phyloP scores from a whole-genome alignment of 2,329 filamentous ascomycete genomes.

The Alternaria brassicicola region DNA sequence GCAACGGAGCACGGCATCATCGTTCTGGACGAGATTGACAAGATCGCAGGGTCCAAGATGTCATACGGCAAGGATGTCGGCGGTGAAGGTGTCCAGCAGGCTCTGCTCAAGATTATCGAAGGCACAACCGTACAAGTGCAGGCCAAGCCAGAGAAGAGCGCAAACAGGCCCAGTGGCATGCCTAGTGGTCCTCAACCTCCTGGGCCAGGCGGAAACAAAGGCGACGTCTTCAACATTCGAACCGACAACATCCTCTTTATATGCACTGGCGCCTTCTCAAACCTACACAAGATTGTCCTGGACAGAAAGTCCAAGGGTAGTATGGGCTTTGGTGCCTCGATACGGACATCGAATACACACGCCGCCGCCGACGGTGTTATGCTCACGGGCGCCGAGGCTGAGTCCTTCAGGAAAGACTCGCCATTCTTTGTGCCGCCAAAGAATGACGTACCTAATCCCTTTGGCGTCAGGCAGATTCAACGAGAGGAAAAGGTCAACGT shows the following conservation, averaged over 20 bases:
- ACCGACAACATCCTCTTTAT: conserved; percentile 98
- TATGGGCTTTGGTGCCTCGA: conserved; percentile 88
- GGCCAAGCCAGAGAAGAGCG: conserved; percentile 75
- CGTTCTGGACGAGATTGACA: conserved; percentile 96
- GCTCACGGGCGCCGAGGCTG: conserved; percentile 61
- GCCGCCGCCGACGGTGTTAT: conserved; percentile 64
- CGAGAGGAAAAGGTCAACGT: conserved; percentile 55
- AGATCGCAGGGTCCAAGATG: conserved; percentile 88
- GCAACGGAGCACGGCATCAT: conserved; percentile 91
- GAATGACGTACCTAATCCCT: conserved; percentile 34
- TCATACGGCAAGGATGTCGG: conserved; percentile 91
- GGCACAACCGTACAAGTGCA: conserved; percentile 92
- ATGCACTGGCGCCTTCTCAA: conserved; percentile 93
- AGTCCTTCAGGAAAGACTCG: conserved; percentile 63
- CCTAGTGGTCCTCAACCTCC: conserved; percentile 26
- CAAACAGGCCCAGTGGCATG: conserved; percentile 31
- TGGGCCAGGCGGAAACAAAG: conserved; percentile 51
- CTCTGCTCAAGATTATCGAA: conserved; percentile 92
- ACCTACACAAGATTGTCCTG: conserved; percentile 84
- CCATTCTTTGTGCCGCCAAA: conserved; percentile 58
- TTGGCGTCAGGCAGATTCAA: conserved; percentile 24
- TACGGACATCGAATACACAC: conserved; percentile 64
- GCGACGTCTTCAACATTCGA: conserved; percentile 73
- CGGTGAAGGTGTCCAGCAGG: conserved; percentile 95
- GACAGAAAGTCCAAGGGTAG: conserved; percentile 84